Evolutionary conservation across 2,329 filamentous ascomycete species (phyloP), one percentile per base, ranked within the genome.

Genomic region (Talaromyces sp.): DNA sequence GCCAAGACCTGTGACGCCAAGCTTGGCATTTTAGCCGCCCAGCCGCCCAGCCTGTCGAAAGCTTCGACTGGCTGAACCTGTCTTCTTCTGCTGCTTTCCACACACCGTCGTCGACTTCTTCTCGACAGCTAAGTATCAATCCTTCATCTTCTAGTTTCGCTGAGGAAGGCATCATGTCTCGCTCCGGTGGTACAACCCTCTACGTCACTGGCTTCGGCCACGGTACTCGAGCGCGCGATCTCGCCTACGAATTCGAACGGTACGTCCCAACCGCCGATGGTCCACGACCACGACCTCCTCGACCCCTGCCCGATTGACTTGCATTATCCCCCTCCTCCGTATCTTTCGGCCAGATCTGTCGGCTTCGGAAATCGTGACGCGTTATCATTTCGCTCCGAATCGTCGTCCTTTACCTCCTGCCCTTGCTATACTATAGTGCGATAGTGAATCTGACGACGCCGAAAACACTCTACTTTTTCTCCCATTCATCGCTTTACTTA

Each of bases 221-320:
- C 81, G 92, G 93, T 80, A 97, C 93, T 79, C 92, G 95, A 84
- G 92, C 95, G 79, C 92, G 95, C 87, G 93, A 99, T 85, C 91
- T 98, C 79, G 92, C 93, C 84, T 97, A 96, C 90, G 93, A 98
- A 86, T 98, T 98, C 90, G 93, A 98, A 93, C 92, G 93, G 92
- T 97, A 96, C 87, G 93, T 96, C 85, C 84, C 79, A 82, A 80
- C 81, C 75, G 73, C 71, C 73, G 69, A 70, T 72, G 72, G 57
- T 62, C 68, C 70, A 68, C 73, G 70, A 72, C 68, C 70, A 68
- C 73, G 70, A 72, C 75, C 77, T 79, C 77, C 73, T 73, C 76
- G 75, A 70, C 74, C 73, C 72, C 72, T 68, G 64, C 72, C 70
- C 69, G 62, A 64, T 60, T 68, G 67, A 69, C 59, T 70, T 68